A percentile compares a stretch with the other conserved stretches of the same genome.
These are phyloP conservation scores for Tolypocladium album DNA, from an alignment of 2,329 filamentous ascomycete species.

Conservation along the genomic window DNA sequence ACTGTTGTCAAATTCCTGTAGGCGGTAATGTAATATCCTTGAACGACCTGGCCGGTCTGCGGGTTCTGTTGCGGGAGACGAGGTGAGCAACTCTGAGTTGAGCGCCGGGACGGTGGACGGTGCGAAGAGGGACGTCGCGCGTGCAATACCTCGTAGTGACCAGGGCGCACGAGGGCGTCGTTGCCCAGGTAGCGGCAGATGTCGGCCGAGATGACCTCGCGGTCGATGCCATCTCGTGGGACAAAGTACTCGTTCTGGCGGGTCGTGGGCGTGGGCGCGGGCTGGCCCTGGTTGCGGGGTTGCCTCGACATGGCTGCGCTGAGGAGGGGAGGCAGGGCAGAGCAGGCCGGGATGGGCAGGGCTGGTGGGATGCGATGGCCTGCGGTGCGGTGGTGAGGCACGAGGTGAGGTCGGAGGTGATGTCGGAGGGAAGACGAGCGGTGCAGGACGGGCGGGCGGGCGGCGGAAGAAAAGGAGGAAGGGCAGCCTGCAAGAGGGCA, in stretches of 20 bases:
- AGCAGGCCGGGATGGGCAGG: not conserved
- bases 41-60: slow-evolving; percentile 46
- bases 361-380: not conserved
- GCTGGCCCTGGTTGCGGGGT: slow-evolving; percentile 24
- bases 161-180: slow-evolving; percentile 68
- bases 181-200: slow-evolving; percentile 78
- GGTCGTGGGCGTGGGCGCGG: slow-evolving; percentile 25
- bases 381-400: slow-evolving; percentile 1
- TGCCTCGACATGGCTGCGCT: slow-evolving; percentile 26
- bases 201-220: slow-evolving; percentile 75
- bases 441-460: slow-evolving; percentile 8
- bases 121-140: not conserved
- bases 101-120: not conserved
- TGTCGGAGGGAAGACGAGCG: slow-evolving; percentile 2
- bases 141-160: slow-evolving; percentile 55
- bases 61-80: slow-evolving; percentile 31
- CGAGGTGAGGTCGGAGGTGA: slow-evolving; percentile 2
- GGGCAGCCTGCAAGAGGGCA: not conserved
- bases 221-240: slow-evolving; percentile 68
- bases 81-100: not conserved
- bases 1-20: slow-evolving; percentile 72
- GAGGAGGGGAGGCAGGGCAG: not conserved
- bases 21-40: slow-evolving; percentile 68
- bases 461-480: slow-evolving; percentile 6
- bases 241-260: slow-evolving; percentile 73